A percentile compares a stretch with the other conserved stretches of the same genome.
Conservation (phyloP, 495 filamentous ascomycete species). For the Delitschia confertaspora region DNA sequence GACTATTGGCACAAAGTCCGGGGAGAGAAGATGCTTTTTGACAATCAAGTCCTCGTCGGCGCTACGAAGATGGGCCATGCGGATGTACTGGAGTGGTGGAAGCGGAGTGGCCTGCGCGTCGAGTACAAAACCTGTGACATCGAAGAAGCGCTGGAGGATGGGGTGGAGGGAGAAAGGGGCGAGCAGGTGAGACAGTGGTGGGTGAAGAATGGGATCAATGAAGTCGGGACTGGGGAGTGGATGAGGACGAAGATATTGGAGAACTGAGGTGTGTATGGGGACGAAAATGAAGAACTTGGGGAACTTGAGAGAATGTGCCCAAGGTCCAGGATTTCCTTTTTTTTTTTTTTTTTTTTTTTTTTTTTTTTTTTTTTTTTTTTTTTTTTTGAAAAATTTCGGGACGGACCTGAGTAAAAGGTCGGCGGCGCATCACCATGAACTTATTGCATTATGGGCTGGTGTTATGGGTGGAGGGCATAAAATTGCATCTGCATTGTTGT, state of each 20-base stretch:
- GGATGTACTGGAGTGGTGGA: conserved; percentile 88
- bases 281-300: neutral
- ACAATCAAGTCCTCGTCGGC: conserved; percentile 79
- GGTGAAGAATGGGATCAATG: conserved; percentile 78
- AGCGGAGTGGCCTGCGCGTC: conserved; percentile 60
- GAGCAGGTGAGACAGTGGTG: conserved; percentile 74
- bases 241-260: conserved; percentile 63
- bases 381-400: too few species aligned
- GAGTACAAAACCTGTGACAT: conserved; percentile 95
- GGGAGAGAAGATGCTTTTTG: conserved; percentile 76
- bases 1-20: conserved; percentile 71
- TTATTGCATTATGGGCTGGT: too few species aligned
- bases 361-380: too few species aligned
- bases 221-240: conserved; percentile 84
- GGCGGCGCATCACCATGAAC: too few species aligned
- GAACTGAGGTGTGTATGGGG: neutral
- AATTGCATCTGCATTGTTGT: too few species aligned
- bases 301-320: neutral
- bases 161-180: conserved; percentile 40
- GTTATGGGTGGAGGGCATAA: too few species aligned
- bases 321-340: too few species aligned
- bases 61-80: conserved; percentile 81
- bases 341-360: too few species aligned
- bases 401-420: too few species aligned
- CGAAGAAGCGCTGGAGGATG: conserved; percentile 87